Evolutionary conservation across 345 rosid species (phyloP).

Genomic region (Clausena lansium): DNA sequence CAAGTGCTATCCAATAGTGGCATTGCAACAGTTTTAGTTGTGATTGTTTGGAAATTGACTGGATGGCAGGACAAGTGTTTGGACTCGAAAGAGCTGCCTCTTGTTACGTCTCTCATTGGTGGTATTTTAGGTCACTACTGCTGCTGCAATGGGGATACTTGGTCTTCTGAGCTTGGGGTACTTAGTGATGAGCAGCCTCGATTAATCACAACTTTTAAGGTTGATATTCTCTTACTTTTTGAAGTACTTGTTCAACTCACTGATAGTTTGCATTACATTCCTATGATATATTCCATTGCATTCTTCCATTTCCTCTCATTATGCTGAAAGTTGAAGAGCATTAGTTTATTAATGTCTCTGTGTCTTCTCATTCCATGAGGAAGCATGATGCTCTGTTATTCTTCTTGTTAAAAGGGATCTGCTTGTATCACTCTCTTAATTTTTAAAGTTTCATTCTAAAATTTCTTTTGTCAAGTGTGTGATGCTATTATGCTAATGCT

Average conservation of each 20-base stretch:
- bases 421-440: neutral
- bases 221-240: constrained; percentile 21
- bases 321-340: neutral
- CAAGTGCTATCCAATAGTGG: constrained; percentile 87
- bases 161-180: constrained; percentile 98
- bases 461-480: neutral
- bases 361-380: neutral
- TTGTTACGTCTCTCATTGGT: constrained; percentile 65
- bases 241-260: neutral
- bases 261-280: neutral
- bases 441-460: neutral
- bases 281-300: neutral
- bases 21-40: constrained; percentile 56
- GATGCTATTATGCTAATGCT: neutral
- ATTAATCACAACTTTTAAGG: constrained; percentile 90
- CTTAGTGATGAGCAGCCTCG: constrained; percentile 90
- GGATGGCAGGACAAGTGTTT: constrained; percentile 78
- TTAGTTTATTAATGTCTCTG: neutral
- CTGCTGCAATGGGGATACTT: constrained; percentile 92
- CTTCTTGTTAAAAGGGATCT: neutral
- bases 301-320: neutral
- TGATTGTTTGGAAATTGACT: constrained; percentile 45
- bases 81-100: constrained; percentile 54
- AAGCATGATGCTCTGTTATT: neutral
- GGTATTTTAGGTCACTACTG: constrained; percentile 91